Conservation (phyloP, 2,329 filamentous ascomycete species). For the Sporothrix variecibatus region DNA sequence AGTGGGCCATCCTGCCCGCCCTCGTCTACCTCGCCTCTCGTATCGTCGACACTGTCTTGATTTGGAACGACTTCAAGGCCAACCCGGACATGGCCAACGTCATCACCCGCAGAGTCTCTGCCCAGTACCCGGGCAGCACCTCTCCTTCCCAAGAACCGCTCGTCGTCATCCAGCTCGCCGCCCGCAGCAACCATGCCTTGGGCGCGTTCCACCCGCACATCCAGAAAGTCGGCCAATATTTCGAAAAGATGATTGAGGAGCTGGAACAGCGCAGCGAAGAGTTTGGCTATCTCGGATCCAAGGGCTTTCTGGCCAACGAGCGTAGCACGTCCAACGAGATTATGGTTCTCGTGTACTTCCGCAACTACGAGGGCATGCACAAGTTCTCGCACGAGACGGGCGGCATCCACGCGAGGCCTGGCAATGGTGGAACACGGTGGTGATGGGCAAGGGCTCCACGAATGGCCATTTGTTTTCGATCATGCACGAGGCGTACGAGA, state of each 20-base stretch:
- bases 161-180: neutral
- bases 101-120: neutral
- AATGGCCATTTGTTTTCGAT: neutral
- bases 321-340: neutral
- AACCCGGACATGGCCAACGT: slow-evolving; percentile 11
- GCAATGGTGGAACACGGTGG: neutral
- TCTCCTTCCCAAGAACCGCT: neutral
- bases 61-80: neutral
- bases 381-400: neutral
- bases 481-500: slow-evolving; percentile 8
- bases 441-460: neutral
- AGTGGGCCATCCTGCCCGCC: neutral
- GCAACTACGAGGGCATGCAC: neutral
- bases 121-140: neutral
- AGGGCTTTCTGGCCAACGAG: neutral
- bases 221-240: neutral
- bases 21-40: neutral
- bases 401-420: neutral
- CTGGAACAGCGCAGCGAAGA: neutral
- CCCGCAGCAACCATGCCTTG: slow-evolving; percentile 3
- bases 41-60: neutral
- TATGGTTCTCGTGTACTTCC: neutral
- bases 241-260: neutral
- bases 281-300: neutral
- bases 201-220: neutral